Base-by-base conservation (phyloP, 2,329 filamentous ascomycete genomes). In the Diplodia corticola region DNA sequence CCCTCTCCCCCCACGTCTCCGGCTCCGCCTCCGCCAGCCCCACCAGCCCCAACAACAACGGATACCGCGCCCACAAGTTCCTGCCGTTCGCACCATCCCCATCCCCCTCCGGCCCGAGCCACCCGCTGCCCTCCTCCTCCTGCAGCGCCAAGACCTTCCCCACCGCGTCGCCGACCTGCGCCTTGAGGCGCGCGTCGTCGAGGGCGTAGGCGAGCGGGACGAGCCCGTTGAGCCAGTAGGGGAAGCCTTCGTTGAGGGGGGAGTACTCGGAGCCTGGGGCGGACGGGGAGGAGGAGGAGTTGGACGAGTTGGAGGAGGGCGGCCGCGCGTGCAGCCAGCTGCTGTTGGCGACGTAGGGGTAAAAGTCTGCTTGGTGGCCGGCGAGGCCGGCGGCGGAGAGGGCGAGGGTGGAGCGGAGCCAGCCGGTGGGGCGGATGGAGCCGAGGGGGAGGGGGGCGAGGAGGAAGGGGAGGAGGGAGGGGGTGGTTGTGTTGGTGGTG, bases 141-240 rank as follows among this genome's bases (percentile, higher is more conserved):
- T 86, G 84, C 59, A 79, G 76, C 5, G 76, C 74, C n/a, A 88
- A 73, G 1, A 85, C 77, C 68, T 82, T 81, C 63, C 82, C 75
- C 5, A 82, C 72, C 33, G 80, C 80, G 5, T 74, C 68, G 20
- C 79, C 76, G 7, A 84, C 81, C 67, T 88, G 84, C 0, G 68
- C 69, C 69, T 84, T 83, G n/a, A 88, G 74, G 5, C 80, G 74
- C 3, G 74, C 69, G 70, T 87, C 81, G 60, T 84, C 77, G 4
- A 84, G 72, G 0, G 74, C 74, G 67, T 83, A 87, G 1, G 85
- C 84, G 26, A 87, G 77, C 20, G 85, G 84, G 1, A 88, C 84
- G 1, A 86, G 76, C 4, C 81, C 83, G 69, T 88, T 87, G 70
- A 86, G 83, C 83, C 85, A 87, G 71, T 88, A 88, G 0, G 85